These are phyloP conservation scores for Adiantum capillusveneris DNA, from an alignment of 75 land plant genomes.

Conservation along the genomic window DNA sequence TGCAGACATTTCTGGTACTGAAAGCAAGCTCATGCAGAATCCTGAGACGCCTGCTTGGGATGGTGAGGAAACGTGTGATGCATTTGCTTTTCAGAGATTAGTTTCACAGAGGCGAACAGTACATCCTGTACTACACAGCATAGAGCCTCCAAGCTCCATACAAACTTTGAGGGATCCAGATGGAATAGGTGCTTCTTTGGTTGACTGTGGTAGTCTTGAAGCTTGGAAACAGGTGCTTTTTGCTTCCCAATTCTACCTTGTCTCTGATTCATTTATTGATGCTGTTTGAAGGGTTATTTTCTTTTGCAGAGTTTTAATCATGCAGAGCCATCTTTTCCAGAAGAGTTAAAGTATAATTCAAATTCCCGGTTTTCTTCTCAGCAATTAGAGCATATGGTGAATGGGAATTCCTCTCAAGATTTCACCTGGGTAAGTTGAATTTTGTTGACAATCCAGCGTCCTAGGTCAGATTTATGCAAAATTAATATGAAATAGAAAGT, in stretches of 20 bases:
- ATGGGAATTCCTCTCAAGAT: background rate
- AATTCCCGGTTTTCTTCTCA: background rate
- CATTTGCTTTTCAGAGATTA: conserved; percentile 51
- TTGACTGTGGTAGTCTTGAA: conserved; percentile 4
- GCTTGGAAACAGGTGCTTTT: conserved; percentile 5
- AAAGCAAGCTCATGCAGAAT: conserved; percentile 8
- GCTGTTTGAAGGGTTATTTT: background rate
- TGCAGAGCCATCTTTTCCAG: background rate
- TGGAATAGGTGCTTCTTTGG: background rate
- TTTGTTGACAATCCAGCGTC: too few relatives aligned
- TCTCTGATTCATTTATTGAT: background rate
- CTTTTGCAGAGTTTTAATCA: conserved; percentile 3
- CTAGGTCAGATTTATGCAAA: too few relatives aligned
- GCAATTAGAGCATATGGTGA: background rate
- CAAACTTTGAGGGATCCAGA: background rate
- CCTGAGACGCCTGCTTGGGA: conserved; percentile 41
- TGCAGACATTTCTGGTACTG: background rate
- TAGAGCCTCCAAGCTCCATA: background rate
- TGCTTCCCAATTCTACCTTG: background rate
- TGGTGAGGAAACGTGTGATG: conserved; percentile 84
- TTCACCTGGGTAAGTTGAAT: background rate
- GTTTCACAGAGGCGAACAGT: conserved; percentile 7
- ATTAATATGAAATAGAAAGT: too few relatives aligned
- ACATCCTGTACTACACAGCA: background rate
- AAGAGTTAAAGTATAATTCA: background rate